Conservation (phyloP, 768 basidiomycete genomes). For the Leccinum subgranulosum region DNA sequence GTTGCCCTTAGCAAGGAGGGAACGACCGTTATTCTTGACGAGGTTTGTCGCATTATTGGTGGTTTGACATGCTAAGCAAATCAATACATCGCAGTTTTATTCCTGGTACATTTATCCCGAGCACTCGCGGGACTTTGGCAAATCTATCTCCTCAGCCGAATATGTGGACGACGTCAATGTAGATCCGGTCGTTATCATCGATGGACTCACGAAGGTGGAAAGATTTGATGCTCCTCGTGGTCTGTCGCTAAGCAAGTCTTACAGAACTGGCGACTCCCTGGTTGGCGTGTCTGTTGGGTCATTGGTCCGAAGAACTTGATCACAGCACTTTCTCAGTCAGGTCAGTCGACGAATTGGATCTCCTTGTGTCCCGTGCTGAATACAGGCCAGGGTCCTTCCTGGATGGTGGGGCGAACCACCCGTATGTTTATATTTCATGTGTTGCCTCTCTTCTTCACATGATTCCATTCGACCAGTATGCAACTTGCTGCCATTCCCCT, state of each 20-base stretch:
- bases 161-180: constrained; percentile 86
- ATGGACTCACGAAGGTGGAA: constrained; percentile 85
- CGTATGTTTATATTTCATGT: constrained; percentile 45
- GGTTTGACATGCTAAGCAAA: not conserved
- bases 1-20: constrained; percentile 70
- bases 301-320: constrained; percentile 86
- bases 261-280: constrained; percentile 93
- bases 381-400: constrained; percentile 62
- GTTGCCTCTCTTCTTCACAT: not conserved
- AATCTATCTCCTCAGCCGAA: constrained; percentile 76
- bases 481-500: constrained; percentile 88
- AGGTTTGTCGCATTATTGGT: constrained; percentile 43
- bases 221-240: constrained; percentile 34
- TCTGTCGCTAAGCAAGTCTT: constrained; percentile 9
- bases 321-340: constrained; percentile 85
- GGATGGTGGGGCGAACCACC: constrained; percentile 93
- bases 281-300: constrained; percentile 92
- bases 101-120: constrained; percentile 95
- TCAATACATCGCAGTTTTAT: constrained; percentile 30
- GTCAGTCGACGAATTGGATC: not conserved
- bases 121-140: constrained; percentile 55
- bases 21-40: constrained; percentile 82
- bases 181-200: constrained; percentile 82
- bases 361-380: not conserved
- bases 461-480: constrained; percentile 42